Evolutionary conservation across 768 basidiomycete species (phyloP), one percentile per base, ranked within the genome.

Genomic region (Suillus sp.): DNA sequence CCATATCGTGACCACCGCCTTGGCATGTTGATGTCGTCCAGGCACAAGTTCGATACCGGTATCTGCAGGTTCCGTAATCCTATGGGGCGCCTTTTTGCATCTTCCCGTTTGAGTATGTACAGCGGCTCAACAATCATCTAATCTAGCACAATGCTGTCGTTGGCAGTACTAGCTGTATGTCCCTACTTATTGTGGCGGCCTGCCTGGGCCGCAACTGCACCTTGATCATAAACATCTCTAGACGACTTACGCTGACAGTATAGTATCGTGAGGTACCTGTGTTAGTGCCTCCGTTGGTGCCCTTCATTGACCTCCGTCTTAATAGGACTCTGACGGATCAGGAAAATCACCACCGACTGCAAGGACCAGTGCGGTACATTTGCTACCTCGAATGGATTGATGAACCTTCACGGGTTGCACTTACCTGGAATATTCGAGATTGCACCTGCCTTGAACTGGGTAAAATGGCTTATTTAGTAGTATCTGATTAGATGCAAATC

Each of bases 11-110:
- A 47, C 45, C 22, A 30, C 58, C 9, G 43, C 4, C 57, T 60
- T 63, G 34, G 45, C 58, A 32, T 60, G 45, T 61, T 13, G 13
- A n/a, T 54, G 32, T 35, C 7, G 32, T n/a, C 34, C n/a, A 20
- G 30, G 14, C 2, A 10, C 13, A 42, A 42, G 18, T n/a, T 20
- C 9, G 25, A 16, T 16, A 48, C 7, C 22, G 8, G 0, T 8
- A 48, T 48, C 13, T 48, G 47, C 22, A 14, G 14, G 14, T 27
- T 25, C 22, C 13, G 22, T 14, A 11, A 14, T 22, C 22, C 45
- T 27, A 48, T 25, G 22, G 22, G 25, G 14, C 20, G 5, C 8
- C 6, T 20, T 42, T 20, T 42, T 20, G 20, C 42, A 43, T 20
- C 42, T 20, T 43, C 4, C 42, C 42, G 42, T 43, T 20, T 48